Percentiles rank a stretch among this genome's conserved stretches.
Evolutionary conservation across 208 protist genomes (phyloP).

Genomic region (Acanthamoeba triangularis): DNA sequence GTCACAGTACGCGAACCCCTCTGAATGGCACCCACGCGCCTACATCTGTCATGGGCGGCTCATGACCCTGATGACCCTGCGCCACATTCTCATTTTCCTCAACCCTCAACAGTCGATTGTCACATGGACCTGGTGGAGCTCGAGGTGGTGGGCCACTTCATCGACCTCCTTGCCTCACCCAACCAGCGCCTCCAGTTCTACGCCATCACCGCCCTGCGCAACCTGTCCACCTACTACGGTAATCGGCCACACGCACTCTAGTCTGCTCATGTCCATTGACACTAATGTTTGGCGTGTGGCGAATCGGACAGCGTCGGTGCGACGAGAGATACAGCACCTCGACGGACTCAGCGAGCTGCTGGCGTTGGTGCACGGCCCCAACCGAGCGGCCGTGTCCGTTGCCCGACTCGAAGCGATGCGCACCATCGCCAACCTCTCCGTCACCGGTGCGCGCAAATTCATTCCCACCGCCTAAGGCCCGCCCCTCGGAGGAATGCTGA

Average conservation of each 20-base stretch:
- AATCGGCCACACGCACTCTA: neutral
- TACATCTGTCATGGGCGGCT: neutral
- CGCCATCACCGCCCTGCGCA: constrained; percentile 62
- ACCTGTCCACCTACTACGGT: constrained; percentile 71
- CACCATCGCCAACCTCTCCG: constrained; percentile 73
- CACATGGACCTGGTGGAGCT: constrained; percentile 58
- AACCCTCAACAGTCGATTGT: neutral
- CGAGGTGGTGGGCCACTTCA: constrained; percentile 48
- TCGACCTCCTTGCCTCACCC: constrained; percentile 47
- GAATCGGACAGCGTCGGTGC: neutral
- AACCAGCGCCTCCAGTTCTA: constrained; percentile 76
- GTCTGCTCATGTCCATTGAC: neutral
- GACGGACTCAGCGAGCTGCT: constrained; percentile 67
- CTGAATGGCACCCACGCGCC: neutral
- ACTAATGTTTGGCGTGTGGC: neutral
- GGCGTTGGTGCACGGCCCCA: constrained; percentile 47
- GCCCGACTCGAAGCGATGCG: constrained; percentile 66
- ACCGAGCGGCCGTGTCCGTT: constrained; percentile 60
- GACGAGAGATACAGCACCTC: constrained; percentile 52
- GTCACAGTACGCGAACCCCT: constrained; percentile 20
- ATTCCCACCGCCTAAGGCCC: neutral
- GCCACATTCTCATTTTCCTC: neutral
- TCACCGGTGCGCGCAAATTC: constrained; percentile 19
- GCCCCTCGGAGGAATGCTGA: neutral
- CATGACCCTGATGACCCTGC: neutral